phyloP scores from a whole-genome alignment of 345 rosid genomes.

The Aquilaria malaccensis region DNA sequence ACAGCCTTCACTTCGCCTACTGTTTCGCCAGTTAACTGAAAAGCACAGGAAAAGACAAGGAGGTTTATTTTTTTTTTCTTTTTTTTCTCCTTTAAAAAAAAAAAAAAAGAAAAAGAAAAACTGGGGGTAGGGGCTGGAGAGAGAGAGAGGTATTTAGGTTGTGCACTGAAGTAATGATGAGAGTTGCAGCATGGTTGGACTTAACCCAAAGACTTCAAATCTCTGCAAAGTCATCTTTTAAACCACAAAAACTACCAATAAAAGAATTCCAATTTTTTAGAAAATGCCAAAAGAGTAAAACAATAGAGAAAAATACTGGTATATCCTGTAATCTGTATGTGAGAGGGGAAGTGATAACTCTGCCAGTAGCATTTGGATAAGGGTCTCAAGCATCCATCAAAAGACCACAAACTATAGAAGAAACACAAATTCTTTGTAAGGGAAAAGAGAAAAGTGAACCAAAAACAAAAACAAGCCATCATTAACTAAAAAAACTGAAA shows the following conservation, averaged over 20 bases:
- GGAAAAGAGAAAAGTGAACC: not conserved
- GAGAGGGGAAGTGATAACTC: slow-evolving; percentile 10
- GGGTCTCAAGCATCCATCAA: slow-evolving; percentile 15
- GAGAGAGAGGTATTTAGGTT: slow-evolving; percentile 21
- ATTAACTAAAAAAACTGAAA: too few relatives aligned
- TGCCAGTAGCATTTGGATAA: slow-evolving; percentile 16
- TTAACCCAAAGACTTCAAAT: slow-evolving; percentile 19
- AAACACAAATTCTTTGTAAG: not conserved
- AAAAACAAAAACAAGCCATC: not conserved
- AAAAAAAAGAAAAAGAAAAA: slow-evolving; percentile 8
- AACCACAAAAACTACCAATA: slow-evolving; percentile 3
- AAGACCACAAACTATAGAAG: slow-evolving; percentile 7
- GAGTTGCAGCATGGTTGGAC: slow-evolving; percentile 26
- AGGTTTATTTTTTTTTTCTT: not conserved
- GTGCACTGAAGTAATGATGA: slow-evolving; percentile 54
- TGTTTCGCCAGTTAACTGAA: slow-evolving; percentile 98
- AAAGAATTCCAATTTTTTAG: slow-evolving; percentile 3
- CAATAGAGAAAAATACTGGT: slow-evolving; percentile 15
- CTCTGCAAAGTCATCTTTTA: slow-evolving; percentile 18
- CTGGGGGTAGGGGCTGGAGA: not conserved
- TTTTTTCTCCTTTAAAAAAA: not conserved
- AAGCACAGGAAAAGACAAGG: slow-evolving; percentile 20
- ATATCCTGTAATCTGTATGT: slow-evolving; percentile 6
- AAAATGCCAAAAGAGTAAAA: slow-evolving; percentile 23
- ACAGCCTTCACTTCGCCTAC: slow-evolving; percentile 99